These are phyloP conservation scores for Capsella rubella DNA, from an alignment of 441 rosid species.

Conservation along the genomic window DNA sequence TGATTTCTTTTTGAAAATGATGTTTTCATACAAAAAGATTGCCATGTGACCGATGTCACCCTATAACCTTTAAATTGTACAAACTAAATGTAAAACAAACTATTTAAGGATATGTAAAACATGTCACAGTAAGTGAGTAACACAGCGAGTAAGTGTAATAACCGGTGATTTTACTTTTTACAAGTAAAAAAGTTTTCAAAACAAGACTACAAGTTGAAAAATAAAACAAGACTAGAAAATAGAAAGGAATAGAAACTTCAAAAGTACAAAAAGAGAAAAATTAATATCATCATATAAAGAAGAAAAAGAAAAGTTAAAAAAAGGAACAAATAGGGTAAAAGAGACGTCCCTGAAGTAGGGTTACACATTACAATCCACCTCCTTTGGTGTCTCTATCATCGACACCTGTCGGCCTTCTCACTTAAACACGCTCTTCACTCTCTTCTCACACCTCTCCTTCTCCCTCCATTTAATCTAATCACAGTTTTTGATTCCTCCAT, in stretches of 20 bases:
- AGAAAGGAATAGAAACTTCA: slow-evolving; percentile 8
- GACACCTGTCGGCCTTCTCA: slow-evolving; percentile 44
- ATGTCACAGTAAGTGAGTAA: neutral
- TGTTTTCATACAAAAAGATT: too few relatives aligned
- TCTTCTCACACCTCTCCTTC: slow-evolving; percentile 30
- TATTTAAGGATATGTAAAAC: neutral
- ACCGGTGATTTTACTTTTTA: too few relatives aligned
- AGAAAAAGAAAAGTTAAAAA: neutral
- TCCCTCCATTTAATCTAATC: neutral
- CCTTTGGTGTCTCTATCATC: slow-evolving; percentile 38
- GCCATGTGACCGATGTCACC: too few relatives aligned
- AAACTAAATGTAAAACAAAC: too few relatives aligned
- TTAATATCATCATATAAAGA: too few relatives aligned
- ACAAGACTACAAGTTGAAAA: neutral
- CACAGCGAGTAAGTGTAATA: neutral
- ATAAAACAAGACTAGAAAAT: too few relatives aligned
- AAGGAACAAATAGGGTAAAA: neutral
- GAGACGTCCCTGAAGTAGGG: slow-evolving; percentile 37
- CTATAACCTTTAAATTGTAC: too few relatives aligned
- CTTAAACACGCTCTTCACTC: slow-evolving; percentile 46
- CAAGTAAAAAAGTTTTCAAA: neutral
- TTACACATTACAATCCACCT: neutral
- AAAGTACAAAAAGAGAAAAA: slow-evolving; percentile 8
- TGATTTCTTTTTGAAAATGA: too few relatives aligned
- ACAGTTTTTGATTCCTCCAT: neutral